phyloP scores from a whole-genome alignment of 352 stramenopile species.

The Phytopythium chamaehyphon region DNA sequence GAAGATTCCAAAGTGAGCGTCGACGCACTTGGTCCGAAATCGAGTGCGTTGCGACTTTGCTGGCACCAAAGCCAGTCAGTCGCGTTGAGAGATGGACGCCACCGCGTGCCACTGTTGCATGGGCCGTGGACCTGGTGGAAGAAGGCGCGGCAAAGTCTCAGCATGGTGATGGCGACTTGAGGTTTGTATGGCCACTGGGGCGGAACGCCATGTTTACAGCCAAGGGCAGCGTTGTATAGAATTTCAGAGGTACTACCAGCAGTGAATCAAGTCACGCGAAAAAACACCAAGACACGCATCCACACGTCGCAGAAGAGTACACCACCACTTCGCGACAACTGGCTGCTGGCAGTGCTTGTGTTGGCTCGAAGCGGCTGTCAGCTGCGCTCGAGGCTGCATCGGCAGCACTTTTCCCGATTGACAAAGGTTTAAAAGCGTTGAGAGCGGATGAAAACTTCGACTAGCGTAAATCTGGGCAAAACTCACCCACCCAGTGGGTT shows the following conservation, averaged over 20 bases:
- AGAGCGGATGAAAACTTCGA: not conserved
- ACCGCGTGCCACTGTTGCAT: conserved; percentile 10
- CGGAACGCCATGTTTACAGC: conserved; percentile 6
- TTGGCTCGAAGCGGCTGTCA: too few relatives aligned
- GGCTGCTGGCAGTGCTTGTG: too few relatives aligned
- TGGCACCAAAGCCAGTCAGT: conserved; percentile 9
- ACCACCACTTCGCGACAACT: not conserved
- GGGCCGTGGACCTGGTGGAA: too few relatives aligned
- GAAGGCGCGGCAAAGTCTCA: too few relatives aligned
- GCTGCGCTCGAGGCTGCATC: too few relatives aligned
- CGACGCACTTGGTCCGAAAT: too few relatives aligned
- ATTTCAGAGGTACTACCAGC: not conserved
- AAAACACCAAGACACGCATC: not conserved
- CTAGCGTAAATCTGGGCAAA: not conserved
- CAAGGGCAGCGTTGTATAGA: not conserved
- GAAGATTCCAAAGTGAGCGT: not conserved
- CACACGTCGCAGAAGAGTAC: not conserved
- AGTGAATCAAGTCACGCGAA: too few relatives aligned
- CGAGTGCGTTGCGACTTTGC: too few relatives aligned
- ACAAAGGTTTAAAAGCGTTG: not conserved
- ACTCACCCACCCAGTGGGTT: not conserved
- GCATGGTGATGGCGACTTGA: not conserved
- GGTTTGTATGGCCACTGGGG: not conserved
- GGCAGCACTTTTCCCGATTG: too few relatives aligned
- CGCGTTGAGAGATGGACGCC: not conserved